A percentile compares a stretch with the other conserved stretches of the same genome.
These are phyloP conservation scores for Penicillium robsamsonii DNA, from an alignment of 495 filamentous ascomycete species.

Conservation along the genomic window DNA sequence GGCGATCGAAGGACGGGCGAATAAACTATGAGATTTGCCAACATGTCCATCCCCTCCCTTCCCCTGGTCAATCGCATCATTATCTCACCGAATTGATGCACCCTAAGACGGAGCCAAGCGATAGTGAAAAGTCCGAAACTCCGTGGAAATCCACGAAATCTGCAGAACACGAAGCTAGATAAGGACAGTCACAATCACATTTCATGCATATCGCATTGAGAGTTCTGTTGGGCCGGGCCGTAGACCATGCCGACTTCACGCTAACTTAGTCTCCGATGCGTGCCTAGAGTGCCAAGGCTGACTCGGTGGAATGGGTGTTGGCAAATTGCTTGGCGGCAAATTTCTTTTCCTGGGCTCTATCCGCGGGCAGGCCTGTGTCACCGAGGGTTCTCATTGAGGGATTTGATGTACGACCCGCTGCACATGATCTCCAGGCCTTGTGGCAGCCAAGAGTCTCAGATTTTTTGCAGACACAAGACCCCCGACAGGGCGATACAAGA, in stretches of 20 bases:
- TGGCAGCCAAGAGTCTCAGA: constrained; percentile 5
- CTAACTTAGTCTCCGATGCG: constrained; percentile 9
- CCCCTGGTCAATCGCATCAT: constrained; percentile 3
- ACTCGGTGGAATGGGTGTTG: constrained; percentile 20
- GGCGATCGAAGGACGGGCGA: background rate
- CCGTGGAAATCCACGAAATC: background rate
- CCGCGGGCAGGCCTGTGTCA: background rate
- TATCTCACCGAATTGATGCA: constrained; percentile 4
- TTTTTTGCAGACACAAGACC: background rate
- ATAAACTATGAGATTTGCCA: constrained; percentile 2
- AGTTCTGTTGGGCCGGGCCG: background rate
- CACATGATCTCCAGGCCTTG: background rate
- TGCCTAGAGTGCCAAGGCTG: constrained; percentile 20
- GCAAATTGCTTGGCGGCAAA: constrained; percentile 22
- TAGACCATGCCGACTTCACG: background rate
- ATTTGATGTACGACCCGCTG: constrained; percentile 6
- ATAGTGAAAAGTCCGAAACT: background rate
- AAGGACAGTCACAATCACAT: constrained; percentile 5
- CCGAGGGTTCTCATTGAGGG: constrained; percentile 4
- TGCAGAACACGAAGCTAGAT: background rate
- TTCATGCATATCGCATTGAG: background rate
- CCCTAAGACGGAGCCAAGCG: constrained; percentile 8
- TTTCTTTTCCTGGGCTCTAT: constrained; percentile 11
- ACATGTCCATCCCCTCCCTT: background rate
- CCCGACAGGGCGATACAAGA: background rate